Evolutionary conservation across 2,329 filamentous ascomycete genomes (phyloP).

Genomic region (Calonectria leucothoes): DNA sequence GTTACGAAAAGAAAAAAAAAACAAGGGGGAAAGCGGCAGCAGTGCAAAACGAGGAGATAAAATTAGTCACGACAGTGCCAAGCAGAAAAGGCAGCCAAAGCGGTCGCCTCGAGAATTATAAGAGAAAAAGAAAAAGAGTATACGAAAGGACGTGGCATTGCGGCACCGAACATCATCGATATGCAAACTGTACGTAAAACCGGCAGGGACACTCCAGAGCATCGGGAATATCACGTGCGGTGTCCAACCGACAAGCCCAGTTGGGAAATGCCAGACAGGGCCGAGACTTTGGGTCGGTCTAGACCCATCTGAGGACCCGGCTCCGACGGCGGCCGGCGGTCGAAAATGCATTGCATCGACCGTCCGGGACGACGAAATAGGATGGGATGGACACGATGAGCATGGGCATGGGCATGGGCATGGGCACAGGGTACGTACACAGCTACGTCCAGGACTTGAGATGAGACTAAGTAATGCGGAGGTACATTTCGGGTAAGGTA

Average conservation of each 20-base stretch:
- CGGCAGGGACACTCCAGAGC: constrained; percentile 1
- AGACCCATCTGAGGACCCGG: constrained; percentile 19
- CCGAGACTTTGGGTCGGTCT: constrained; percentile 26
- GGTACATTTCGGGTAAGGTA: not conserved
- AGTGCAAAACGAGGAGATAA: not conserved
- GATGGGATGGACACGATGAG: not conserved
- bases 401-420: not conserved
- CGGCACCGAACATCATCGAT: not conserved
- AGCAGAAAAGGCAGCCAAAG: not conserved
- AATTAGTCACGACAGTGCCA: not conserved
- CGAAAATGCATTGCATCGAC: not conserved
- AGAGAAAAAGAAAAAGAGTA: not conserved
- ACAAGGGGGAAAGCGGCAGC: not conserved
- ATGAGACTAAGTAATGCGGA: constrained; percentile 5
- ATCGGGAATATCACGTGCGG: constrained; percentile 23
- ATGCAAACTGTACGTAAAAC: not conserved
- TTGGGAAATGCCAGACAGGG: constrained; percentile 17
- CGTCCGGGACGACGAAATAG: not conserved
- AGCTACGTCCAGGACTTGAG: not conserved
- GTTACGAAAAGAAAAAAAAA: not conserved
- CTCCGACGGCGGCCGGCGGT: constrained; percentile 27
- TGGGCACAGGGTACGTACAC: not conserved
- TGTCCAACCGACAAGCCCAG: constrained; percentile 11
- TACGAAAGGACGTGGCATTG: not conserved
- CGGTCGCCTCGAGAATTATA: not conserved